A percentile compares a stretch with the other conserved stretches of the same genome.
Evolutionary conservation across 139 green algal species (phyloP).

Genomic region (Chlorella vulgaris): DNA sequence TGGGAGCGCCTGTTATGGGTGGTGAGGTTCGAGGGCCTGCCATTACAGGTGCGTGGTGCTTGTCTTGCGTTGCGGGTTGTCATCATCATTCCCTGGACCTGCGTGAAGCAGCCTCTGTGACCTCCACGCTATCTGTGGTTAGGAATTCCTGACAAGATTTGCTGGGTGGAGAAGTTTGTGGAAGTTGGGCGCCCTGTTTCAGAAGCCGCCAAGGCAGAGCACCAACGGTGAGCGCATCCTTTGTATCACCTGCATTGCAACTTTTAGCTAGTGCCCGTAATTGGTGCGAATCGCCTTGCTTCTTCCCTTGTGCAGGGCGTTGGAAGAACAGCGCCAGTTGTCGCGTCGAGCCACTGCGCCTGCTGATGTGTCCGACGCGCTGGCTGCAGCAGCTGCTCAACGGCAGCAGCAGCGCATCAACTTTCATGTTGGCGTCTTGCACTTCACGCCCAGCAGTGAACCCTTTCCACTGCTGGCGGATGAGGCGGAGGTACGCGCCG

Average conservation of each 20-base stretch:
- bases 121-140: too few species aligned
- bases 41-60: constrained; percentile 51
- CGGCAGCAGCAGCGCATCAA: constrained; percentile 47
- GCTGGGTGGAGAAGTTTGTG: constrained; percentile 94
- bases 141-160: constrained; percentile 79
- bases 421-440: constrained; percentile 94
- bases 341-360: not conserved
- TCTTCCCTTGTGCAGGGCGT: too few species aligned
- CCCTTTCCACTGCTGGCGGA: constrained; percentile 92
- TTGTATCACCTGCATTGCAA: not conserved
- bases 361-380: constrained; percentile 8
- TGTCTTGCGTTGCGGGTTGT: not conserved
- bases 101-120: too few species aligned
- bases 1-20: constrained; percentile 84
- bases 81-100: too few species aligned
- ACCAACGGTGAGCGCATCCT: constrained; percentile 12
- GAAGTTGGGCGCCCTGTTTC: constrained; percentile 10
- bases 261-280: not conserved
- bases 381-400: constrained; percentile 10
- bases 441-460: constrained; percentile 84
- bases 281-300: too few species aligned
- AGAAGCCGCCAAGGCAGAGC: constrained; percentile 28
- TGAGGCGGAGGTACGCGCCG: constrained; percentile 21
- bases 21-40: constrained; percentile 76
- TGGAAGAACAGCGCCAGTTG: constrained; percentile 10